Evolutionary conservation across 2,329 filamentous ascomycete species (phyloP).

Genomic region (Neonectria neomacrospora): DNA sequence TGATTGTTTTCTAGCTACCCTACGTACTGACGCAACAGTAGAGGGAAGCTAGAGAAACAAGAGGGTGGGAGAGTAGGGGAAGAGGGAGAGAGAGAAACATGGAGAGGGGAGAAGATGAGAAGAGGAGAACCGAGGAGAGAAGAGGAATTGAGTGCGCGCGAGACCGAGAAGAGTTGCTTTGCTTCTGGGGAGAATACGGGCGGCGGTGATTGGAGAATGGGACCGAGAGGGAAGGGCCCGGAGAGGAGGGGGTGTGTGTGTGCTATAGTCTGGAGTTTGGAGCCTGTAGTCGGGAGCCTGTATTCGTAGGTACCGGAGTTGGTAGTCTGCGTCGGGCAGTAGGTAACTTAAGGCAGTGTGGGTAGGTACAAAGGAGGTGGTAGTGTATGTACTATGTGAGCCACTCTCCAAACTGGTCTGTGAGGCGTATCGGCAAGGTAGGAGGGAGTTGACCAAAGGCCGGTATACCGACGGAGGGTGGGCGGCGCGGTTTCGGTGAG

Average conservation of each 20-base stretch:
- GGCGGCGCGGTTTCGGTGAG: slow-evolving; percentile 42
- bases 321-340: background rate
- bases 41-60: slow-evolving; percentile 28
- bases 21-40: slow-evolving; percentile 21
- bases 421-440: background rate
- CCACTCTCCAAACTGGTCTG: background rate
- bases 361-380: slow-evolving; percentile 11
- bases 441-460: slow-evolving; percentile 12
- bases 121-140: slow-evolving; percentile 13
- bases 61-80: slow-evolving; percentile 10
- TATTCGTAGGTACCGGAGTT: background rate
- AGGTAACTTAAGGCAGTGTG: background rate
- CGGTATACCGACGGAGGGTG: slow-evolving; percentile 30
- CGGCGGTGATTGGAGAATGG: slow-evolving; percentile 45
- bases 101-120: slow-evolving; percentile 9
- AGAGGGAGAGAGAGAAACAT: background rate
- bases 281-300: background rate
- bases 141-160: background rate
- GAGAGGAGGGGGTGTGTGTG: slow-evolving; percentile 27
- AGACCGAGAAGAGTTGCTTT: slow-evolving; percentile 26
- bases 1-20: slow-evolving; percentile 26
- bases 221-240: slow-evolving; percentile 29
- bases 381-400: slow-evolving; percentile 16
- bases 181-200: slow-evolving; percentile 40
- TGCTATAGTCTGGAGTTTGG: background rate